phyloP scores from a whole-genome alignment of 2,329 filamentous ascomycete genomes.

The Tolypocladium paradoxum region DNA sequence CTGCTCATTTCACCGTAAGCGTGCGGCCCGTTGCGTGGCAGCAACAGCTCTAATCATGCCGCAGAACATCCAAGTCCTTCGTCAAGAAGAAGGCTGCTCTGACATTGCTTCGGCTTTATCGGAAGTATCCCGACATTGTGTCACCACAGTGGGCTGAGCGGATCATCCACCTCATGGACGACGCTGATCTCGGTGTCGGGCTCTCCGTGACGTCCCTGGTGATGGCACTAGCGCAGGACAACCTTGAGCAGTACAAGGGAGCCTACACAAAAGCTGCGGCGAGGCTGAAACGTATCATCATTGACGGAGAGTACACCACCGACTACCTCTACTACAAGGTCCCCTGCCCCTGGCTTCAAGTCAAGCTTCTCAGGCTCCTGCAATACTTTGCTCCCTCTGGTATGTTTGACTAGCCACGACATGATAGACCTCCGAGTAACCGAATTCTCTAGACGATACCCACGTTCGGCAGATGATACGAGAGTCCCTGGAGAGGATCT shows the following conservation, averaged over 20 bases:
- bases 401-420: constrained; percentile 26
- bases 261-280: constrained; percentile 91
- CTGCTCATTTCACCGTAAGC: constrained; percentile 87
- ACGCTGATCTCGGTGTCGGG: constrained; percentile 84
- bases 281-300: constrained; percentile 76
- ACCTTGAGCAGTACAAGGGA: constrained; percentile 87
- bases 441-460: constrained; percentile 58
- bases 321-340: constrained; percentile 99
- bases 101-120: constrained; percentile 84
- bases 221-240: constrained; percentile 88
- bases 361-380: constrained; percentile 81
- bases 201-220: constrained; percentile 92
- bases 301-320: constrained; percentile 78
- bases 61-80: constrained; percentile 72
- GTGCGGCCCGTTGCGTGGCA: not conserved
- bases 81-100: constrained; percentile 99
- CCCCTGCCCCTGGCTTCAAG: constrained; percentile 96
- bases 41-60: constrained; percentile 4
- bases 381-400: constrained; percentile 95
- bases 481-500: constrained; percentile 79
- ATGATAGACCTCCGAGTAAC: not conserved
- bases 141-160: constrained; percentile 96
- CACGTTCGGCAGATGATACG: constrained; percentile 87
- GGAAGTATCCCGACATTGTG: constrained; percentile 87
- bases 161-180: constrained; percentile 98